Evolutionary conservation across 1,139 yeast species (phyloP), one percentile per base, ranked within the genome.

Genomic region (Yamadazyma jaroonii): DNA sequence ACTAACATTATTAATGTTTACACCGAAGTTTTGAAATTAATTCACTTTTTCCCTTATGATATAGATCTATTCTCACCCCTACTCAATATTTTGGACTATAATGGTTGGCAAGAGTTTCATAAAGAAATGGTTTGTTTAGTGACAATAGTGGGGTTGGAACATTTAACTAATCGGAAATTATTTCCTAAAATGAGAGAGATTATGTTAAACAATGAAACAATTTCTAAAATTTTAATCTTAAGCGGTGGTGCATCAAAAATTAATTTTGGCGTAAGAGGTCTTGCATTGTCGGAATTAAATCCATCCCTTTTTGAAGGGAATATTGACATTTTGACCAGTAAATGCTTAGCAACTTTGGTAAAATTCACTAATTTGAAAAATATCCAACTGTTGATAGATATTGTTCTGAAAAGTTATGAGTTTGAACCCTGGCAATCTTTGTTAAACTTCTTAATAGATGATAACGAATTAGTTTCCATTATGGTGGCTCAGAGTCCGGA

Each of bases 1-100:
- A 12, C 9, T 5, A 21, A 26, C n/a, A 33, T 33, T n/a, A 9
- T 38, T 9, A 17, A 17, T n/a, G 41, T 38, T n/a, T 38, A 34
- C 14, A 25, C 3, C 9, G 41, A 38, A 15, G 23, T 35, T 24
- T 32, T 38, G n/a, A 31, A 30, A 13, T 22, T 38, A 11, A 24
- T 35, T 10, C 27, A 25, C 4, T 35, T 14, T 15, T 35, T 32
- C 22, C 41, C 41, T 2, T 11, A n/a, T 23, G 29, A 25, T 8
- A 6, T 28, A 2, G 32, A 35, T 26, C 29, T 38, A 17, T 22
- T 38, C 25, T 9, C 23, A 9, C 34, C 38, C 9, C 29, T 38
- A 12, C 10, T 38, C 7, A 29, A 31, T 8, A 2, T 35, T 2
- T n/a, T 34, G 2, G 24, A 31, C 13, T 12, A 12, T 23, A 22